Base-by-base conservation (phyloP, 495 filamentous ascomycete species). In the Sporormia fimetaria region DNA sequence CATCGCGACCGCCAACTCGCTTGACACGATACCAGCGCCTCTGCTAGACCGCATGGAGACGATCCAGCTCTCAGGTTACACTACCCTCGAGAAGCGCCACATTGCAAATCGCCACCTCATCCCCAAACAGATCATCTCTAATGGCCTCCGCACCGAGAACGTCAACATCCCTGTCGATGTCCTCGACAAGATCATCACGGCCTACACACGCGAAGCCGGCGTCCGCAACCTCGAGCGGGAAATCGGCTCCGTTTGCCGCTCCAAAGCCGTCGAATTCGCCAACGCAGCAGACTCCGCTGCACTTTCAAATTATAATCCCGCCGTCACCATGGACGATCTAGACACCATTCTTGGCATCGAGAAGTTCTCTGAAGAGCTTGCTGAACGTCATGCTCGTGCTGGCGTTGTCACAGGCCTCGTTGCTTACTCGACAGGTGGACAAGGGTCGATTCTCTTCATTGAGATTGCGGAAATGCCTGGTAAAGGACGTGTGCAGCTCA, bases 41-140 rank as follows among this genome's bases (percentile, higher is more conserved):
- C 67, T 99, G n/a, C 74, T 96, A 0, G 90, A 99, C 63, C 76
- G 90, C 21, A 96, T 96, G 90, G 90, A 99, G 67, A 90, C 78
- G 1, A 87, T 96, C 37, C 69, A 76, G 40, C 73, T 99, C 18
- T 81, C 84, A 9, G 90, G 92, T 54, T 99, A 99, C 64, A 99
- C 90, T 9, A 94, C 87, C 5, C 70, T 95, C n/a, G 90, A 99
- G 68, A 99, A 99, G 66, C 71, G 83, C 44, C 87, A 95, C 55
- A 99, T 99, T 58, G 88, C 92, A 1, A 78, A 78, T 54, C 82
- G 80, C 49, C 92, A 96, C 58, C 69, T 99, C 16, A 79, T 99
- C 10, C 92, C 90, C 3, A 96, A 96, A 65, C 92, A 96, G 58
- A 76, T 95, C 40, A 70, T 64, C 22, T 67, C 74, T 8, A 85